phyloP scores from a whole-genome alignment of 202 grass and related monocot species.

The Panicum virgatum region DNA sequence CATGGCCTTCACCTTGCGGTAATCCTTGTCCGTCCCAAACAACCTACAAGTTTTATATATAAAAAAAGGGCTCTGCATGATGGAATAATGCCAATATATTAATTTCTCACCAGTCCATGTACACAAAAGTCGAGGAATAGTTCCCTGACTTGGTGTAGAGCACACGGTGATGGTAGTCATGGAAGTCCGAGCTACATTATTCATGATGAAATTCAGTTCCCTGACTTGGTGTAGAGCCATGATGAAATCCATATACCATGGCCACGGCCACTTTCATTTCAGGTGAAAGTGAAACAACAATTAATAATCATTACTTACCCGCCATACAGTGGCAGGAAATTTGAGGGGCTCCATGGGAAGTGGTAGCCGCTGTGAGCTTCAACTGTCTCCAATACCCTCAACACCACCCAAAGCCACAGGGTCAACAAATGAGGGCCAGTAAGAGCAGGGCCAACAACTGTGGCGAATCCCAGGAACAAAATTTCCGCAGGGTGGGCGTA shows the following conservation, averaged over 20 bases:
- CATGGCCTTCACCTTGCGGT: conserved; percentile 54
- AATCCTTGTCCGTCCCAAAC: conserved; percentile 35
- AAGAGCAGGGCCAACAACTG: conserved; percentile 76
- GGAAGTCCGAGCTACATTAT: conserved; percentile 56
- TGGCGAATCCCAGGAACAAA: conserved; percentile 83
- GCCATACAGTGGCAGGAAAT: conserved; percentile 88
- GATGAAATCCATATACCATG: no score
- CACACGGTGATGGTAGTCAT: conserved; percentile 92
- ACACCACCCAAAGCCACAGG: conserved; percentile 83
- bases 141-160: conserved; percentile 93
- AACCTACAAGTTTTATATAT: no score
- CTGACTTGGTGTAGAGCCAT: no score
- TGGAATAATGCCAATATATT: neutral
- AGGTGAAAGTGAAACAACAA: no score
- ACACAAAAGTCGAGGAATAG: conserved; percentile 91
- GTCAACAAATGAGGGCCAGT: conserved; percentile 92
- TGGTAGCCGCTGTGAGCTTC: conserved; percentile 96
- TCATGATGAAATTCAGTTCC: conserved; percentile 1
- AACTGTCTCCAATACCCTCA: conserved; percentile 87
- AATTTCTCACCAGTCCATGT: conserved; percentile 93
- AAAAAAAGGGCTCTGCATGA: neutral
- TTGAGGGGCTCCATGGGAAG: conserved; percentile 96
- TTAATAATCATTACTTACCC: conserved; percentile 56
- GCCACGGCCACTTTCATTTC: no score
- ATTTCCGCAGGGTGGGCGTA: conserved; percentile 96